Evolutionary conservation across 225 moss, liverwort and hornwort species (phyloP).

Genomic region (Polytrichum formosum): DNA sequence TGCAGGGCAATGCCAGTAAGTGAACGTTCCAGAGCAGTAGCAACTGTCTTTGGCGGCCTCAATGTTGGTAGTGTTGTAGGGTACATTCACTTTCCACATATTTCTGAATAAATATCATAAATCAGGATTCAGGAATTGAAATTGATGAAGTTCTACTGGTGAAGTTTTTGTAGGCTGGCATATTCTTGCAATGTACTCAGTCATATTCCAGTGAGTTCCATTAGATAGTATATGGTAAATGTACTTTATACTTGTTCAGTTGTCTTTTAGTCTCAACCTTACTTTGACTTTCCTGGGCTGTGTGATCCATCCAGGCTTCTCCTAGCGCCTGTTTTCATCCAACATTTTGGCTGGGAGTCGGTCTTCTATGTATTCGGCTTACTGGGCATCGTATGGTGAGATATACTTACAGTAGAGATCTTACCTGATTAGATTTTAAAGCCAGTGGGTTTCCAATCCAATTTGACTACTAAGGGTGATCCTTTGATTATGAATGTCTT

Average conservation of each 20-base stretch:
- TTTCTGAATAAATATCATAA: neutral
- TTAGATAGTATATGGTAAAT: no score
- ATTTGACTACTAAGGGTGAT: no score
- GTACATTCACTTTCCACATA: conserved; percentile 31
- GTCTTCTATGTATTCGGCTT: conserved; percentile 90
- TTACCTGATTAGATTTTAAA: neutral
- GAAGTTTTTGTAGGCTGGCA: no score
- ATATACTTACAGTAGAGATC: neutral
- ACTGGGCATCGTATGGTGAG: conserved; percentile 78
- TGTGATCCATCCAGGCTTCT: conserved; percentile 51
- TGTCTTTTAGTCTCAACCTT: no score
- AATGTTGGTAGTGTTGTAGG: conserved; percentile 90
- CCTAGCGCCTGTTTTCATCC: conserved; percentile 80
- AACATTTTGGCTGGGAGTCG: conserved; percentile 77
- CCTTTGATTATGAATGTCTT: no score
- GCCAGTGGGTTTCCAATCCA: no score
- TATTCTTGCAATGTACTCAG: no score
- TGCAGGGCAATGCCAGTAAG: conserved; percentile 83
- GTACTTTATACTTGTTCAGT: no score
- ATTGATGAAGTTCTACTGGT: no score
- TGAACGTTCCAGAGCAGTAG: conserved; percentile 95
- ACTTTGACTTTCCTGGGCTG: neutral
- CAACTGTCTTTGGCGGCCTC: conserved; percentile 91
- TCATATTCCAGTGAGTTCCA: no score
- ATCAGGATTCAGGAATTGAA: no score